Base-by-base conservation (phyloP, 495 filamentous ascomycete species). In the Achaetomiella virescens region DNA sequence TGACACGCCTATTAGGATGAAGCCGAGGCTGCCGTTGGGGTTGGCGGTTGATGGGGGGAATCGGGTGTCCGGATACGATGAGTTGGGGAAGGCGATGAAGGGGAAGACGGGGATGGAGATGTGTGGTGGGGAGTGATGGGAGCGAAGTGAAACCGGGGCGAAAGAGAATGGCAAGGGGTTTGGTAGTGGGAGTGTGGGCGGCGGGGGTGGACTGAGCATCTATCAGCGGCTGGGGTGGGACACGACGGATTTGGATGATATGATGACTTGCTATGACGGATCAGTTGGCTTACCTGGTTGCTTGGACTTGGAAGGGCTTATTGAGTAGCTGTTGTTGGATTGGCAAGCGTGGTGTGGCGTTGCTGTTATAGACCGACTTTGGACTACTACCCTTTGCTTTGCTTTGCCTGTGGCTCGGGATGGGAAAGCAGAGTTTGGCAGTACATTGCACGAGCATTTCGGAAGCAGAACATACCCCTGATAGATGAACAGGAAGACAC, bases 171-270 rank as follows among this genome's bases (percentile, higher is more conserved):
- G n/a, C 1, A 27, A 37, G 17, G 29, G 9, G 24, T 8, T 5
- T 3, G 12, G 36, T 38, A 11, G n/a, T 11, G 21, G 14, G 44
- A 31, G 27, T n/a, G 17, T 2, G 33, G 31, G 8, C n/a, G 17
- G 22, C 5, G 17, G 52, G 2, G 50, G 22, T 2, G 50, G 29
- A n/a, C 17, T 59, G 45, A 61, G 54, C 35, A 87, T 96, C 44
- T 95, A 87, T 64, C 81, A 85, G 67, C 72, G 74, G 35, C 66
- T 93, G 46, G 86, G 90, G 44, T 89, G 90, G 90, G 85, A 92
- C 61, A 84, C 87, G 63, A 81, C 86, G 29, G 61, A 62, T 49
- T 38, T 59, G 35, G 65, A 64, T 51, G 62, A 61, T 18, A 47
- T 63, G 65, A 66, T 54, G 65, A 64, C 33, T 46, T 62, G 41